Evolutionary conservation across 805 yeast genomes (phyloP).

Genomic region (Kodamaea jinghongensis): DNA sequence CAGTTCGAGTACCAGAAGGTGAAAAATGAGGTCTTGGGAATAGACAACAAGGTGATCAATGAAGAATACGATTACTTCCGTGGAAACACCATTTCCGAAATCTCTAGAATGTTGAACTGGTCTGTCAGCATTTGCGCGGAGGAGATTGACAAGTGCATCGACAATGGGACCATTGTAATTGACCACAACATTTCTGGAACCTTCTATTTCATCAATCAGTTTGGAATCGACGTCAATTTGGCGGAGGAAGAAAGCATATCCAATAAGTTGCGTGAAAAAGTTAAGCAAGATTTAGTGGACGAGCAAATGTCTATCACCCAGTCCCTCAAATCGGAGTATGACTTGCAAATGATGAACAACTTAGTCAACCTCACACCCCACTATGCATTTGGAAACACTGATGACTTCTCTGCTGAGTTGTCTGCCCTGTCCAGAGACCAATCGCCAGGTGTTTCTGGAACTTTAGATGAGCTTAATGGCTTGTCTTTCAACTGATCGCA

Average conservation of each 20-base stretch:
- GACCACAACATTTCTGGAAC: conserved; percentile 71
- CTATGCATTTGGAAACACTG: conserved; percentile 7
- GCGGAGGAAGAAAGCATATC: conserved; percentile 8
- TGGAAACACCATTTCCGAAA: conserved; percentile 39
- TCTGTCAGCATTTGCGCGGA: conserved; percentile 63
- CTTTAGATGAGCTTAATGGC: conserved; percentile 5
- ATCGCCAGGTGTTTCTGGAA: background rate
- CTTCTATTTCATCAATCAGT: conserved; percentile 54
- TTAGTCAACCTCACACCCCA: conserved; percentile 13
- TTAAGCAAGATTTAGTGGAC: conserved; percentile 14
- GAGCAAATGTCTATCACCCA: conserved; percentile 19
- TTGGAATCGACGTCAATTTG: conserved; percentile 11
- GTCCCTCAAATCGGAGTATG: conserved; percentile 7
- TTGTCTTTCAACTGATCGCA: background rate
- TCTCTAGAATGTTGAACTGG: conserved; percentile 57
- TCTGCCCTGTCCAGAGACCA: background rate
- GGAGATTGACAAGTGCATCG: conserved; percentile 59
- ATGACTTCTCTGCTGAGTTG: background rate
- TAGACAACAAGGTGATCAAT: conserved; percentile 17
- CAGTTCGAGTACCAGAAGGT: conserved; percentile 24
- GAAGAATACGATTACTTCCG: conserved; percentile 22
- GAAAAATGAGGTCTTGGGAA: conserved; percentile 20
- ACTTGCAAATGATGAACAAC: conserved; percentile 9
- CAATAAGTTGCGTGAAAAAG: conserved; percentile 6
- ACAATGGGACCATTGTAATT: conserved; percentile 53